Evolutionary conservation across 352 stramenopile species (phyloP), one percentile per base, ranked within the genome.

Genomic region (Globisporangium nunn): DNA sequence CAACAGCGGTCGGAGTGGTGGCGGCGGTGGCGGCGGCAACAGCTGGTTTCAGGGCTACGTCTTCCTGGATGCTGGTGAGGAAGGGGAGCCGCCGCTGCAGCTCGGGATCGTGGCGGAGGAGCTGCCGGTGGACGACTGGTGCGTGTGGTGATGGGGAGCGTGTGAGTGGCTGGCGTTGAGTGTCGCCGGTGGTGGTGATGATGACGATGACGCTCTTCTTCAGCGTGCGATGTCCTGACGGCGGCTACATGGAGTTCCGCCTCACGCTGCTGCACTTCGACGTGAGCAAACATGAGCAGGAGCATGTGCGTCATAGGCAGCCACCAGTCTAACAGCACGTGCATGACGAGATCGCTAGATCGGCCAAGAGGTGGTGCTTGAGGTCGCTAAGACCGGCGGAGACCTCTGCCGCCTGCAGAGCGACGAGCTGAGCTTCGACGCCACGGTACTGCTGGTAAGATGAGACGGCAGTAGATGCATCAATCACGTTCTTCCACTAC

Each of bases 21-120:
- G 44, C 28, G 35, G 35, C 35, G 35, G 29, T 28, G 28, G 30
- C 14, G 15, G 29, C 43, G 63, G 78, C 54, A 68, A 59, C 49
- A 51, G 50, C 45, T 89, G 79, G 79, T 89, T 89, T 64, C 79
- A 89, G 62, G 79, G 79, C 51, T 86, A 81, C 56, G 59, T 64
- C 39, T 84, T 81, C 52, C 65, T 77, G 47, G 74, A 70, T n/a
- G 39, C 35, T 3, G 23, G 53, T 53, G 6, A 63, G 8, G 15
- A 0, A 17, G 6, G 63, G 8, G 15, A 4, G 43, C 17, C 43
- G 43, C 43, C 64, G 35, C 37, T 57, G 53, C 79, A 89, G 50
- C 47, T 85, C 15, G 76, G 76, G 17, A 64, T 89, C 44, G 67
- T 89, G 55, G 79, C 74, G 23, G 71, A 75, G 53, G 74, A 89